phyloP scores from a whole-genome alignment of 2,329 filamentous ascomycete species.

The Aspergillus fructus region DNA sequence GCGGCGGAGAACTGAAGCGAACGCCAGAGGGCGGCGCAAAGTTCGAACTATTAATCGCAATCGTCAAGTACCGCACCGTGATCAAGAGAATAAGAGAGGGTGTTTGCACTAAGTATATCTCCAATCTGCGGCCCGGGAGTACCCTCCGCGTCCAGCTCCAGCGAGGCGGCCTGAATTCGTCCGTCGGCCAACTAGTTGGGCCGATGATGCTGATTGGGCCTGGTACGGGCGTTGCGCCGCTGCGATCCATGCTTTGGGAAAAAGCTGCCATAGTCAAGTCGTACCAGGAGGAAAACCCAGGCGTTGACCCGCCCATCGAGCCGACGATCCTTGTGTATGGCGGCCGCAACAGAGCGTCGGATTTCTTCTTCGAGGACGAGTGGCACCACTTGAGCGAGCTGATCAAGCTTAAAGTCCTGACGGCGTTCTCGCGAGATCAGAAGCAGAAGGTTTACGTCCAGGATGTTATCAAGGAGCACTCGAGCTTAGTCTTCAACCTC shows the following conservation, averaged over 20 bases:
- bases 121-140: slow-evolving; percentile 60
- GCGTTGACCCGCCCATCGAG: slow-evolving; percentile 32
- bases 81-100: slow-evolving; percentile 81
- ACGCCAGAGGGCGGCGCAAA: slow-evolving; percentile 42
- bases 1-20: slow-evolving; percentile 56
- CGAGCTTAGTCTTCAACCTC: slow-evolving; percentile 50
- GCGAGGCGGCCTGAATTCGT: slow-evolving; percentile 53
- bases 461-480: slow-evolving; percentile 57
- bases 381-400: slow-evolving; percentile 56
- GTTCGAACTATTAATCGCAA: slow-evolving; percentile 75
- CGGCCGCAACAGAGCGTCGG: slow-evolving; percentile 69
- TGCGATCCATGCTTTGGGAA: slow-evolving; percentile 77
- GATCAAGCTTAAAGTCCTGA: slow-evolving; percentile 54
- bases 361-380: slow-evolving; percentile 80
- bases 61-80: slow-evolving; percentile 88
- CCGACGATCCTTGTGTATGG: slow-evolving; percentile 75
- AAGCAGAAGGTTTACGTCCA: slow-evolving; percentile 67
- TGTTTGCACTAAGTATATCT: slow-evolving; percentile 85
- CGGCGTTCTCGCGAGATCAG: slow-evolving; percentile 72
- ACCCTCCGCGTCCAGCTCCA: slow-evolving; percentile 59
- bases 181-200: slow-evolving; percentile 45
- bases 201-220: slow-evolving; percentile 78
- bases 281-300: slow-evolving; percentile 28
- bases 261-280: slow-evolving; percentile 49
- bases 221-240: slow-evolving; percentile 82